phyloP scores from a whole-genome alignment of 2,329 filamentous ascomycete species.

The Fusarium sp. region DNA sequence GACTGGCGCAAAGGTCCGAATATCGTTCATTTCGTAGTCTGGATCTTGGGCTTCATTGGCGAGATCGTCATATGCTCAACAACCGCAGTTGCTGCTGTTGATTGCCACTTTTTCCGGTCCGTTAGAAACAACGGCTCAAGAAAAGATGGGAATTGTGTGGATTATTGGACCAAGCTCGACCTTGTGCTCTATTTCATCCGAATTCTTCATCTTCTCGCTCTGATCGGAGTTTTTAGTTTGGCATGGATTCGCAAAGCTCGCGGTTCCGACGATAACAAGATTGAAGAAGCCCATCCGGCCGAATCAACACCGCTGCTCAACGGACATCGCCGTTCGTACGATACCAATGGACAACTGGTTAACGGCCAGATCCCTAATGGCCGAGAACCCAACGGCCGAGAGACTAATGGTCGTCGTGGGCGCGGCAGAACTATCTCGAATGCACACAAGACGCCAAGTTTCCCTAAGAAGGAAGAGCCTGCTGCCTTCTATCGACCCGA shows the following conservation, averaged over 20 bases:
- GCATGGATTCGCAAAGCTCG: slow-evolving; percentile 56
- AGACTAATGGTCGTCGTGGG: slow-evolving; percentile 47
- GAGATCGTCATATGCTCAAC: slow-evolving; percentile 78
- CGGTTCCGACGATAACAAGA: slow-evolving; percentile 51
- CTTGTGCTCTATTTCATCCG: slow-evolving; percentile 75
- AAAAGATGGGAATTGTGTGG: slow-evolving; percentile 48
- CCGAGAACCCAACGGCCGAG: slow-evolving; percentile 35
- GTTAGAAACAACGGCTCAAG: slow-evolving; percentile 43
- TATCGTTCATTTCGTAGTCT: slow-evolving; percentile 81
- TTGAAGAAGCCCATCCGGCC: slow-evolving; percentile 57
- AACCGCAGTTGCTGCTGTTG: slow-evolving; percentile 75
- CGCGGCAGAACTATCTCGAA: slow-evolving; percentile 54
- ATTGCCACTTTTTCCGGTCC: slow-evolving; percentile 69
- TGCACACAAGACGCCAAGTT: slow-evolving; percentile 51
- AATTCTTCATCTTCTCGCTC: slow-evolving; percentile 71
- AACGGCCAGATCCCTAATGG: slow-evolving; percentile 40
- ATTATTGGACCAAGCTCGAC: slow-evolving; percentile 64
- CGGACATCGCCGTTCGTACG: slow-evolving; percentile 52
- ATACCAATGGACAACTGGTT: slow-evolving; percentile 46
- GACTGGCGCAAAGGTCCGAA: slow-evolving; percentile 86
- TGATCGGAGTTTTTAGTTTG: slow-evolving; percentile 63
- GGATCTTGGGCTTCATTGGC: slow-evolving; percentile 77
- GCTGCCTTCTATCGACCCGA: slow-evolving; percentile 90
- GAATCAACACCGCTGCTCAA: slow-evolving; percentile 74
- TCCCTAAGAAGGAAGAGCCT: slow-evolving; percentile 65